phyloP scores from a whole-genome alignment of 225 moss, liverwort and hornwort genomes.

The Neckera pumila region DNA sequence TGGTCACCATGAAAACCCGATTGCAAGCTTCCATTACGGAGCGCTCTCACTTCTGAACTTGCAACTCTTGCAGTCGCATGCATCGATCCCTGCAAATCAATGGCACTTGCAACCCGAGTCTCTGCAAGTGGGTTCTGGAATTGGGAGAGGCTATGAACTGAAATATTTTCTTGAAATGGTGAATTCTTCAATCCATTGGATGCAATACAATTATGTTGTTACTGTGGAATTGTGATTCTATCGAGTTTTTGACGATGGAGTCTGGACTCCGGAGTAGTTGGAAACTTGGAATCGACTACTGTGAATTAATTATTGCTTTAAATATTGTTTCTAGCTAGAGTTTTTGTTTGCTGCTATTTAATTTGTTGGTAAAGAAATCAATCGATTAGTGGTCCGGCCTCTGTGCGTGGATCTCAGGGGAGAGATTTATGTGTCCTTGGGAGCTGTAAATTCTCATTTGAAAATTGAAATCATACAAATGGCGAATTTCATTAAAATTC shows the following conservation, averaged over 20 bases:
- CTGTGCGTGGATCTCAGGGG: background rate
- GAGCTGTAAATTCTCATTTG: background rate
- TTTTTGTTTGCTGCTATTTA: background rate
- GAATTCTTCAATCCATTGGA: background rate
- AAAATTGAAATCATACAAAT: background rate
- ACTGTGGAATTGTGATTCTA: background rate
- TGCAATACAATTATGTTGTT: background rate
- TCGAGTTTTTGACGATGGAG: background rate
- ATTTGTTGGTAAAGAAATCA: background rate
- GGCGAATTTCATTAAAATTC: too few species aligned
- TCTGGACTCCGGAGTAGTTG: background rate
- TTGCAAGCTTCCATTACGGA: constrained; percentile 17
- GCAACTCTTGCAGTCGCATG: background rate
- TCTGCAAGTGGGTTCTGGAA: background rate
- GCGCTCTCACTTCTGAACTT: background rate
- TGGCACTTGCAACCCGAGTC: background rate
- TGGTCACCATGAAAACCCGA: constrained; percentile 29
- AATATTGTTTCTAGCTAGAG: background rate
- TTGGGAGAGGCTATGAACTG: background rate
- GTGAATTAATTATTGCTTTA: background rate
- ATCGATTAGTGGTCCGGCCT: background rate
- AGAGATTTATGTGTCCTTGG: background rate
- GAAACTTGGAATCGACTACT: background rate
- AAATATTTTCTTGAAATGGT: background rate
- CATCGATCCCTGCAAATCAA: background rate